Evolutionary conservation across 2,329 filamentous ascomycete species (phyloP), one percentile per base, ranked within the genome.

Genomic region (Epichloe festucae): DNA sequence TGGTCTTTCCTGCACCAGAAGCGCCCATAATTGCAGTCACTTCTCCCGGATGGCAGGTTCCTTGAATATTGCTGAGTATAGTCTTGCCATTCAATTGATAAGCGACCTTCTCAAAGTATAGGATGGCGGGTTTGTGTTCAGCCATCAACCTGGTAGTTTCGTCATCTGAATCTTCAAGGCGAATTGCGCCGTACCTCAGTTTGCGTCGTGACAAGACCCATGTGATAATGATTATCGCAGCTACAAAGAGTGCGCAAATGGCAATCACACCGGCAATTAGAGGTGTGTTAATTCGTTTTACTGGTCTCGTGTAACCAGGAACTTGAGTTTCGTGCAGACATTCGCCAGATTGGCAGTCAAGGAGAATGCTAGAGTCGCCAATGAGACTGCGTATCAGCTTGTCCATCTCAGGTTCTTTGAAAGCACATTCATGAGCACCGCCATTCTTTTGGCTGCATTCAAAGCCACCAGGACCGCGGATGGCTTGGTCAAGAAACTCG

Each of bases 1-100:
- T 95, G 0, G 93, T 98, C 71, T 98, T 98, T 53, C 93, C 93
- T 42, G 93, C 94, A 34, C 93, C 93, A 0, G 93, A 98, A 7
- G 93, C 91, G 52, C 93, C 93, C 91, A 98, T 98, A 61, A 98
- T 95, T 8, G 93, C 93, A 58, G 91, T 88, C 7, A 97, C 81
- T 65, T 98, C 89, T n/a, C 94, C 94, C 2, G 91, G 89, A 58
- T 86, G 85, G n/a, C 91, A 90, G 42, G 89, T 82, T 46, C 93
- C 93, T 57, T 85, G 83, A 36, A 98, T 85, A 14, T 79, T 81
- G 15, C 78, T 77, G 3, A 98, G 74, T 46, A 98, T 96, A 49
- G 86, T 77, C 68, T 88, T 96, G 40, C 89, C 89, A 57, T 94
- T 95, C 39, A 98, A 75, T 21, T 78, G 76, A 64, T 98, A 98